Percentiles rank a stretch among this genome's conserved stretches.
phyloP scores from a whole-genome alignment of 495 filamentous ascomycete species.

The Elasticomyces elasticus region DNA sequence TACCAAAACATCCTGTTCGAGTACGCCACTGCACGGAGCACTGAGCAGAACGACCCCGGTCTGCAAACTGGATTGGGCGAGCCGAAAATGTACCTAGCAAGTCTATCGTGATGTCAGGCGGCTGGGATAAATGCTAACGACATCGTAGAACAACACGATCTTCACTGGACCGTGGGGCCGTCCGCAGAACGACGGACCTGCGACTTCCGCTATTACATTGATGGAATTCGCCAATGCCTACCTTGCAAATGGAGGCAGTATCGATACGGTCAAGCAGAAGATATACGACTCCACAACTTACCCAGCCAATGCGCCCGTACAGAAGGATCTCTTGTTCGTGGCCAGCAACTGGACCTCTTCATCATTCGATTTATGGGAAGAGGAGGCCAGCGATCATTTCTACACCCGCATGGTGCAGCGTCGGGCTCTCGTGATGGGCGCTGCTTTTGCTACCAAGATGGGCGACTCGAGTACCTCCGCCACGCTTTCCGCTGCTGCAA shows the following conservation, averaged over 20 bases:
- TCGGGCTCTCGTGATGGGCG: slow-evolving; percentile 20
- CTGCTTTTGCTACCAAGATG: slow-evolving; percentile 18
- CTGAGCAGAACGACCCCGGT: slow-evolving; percentile 22
- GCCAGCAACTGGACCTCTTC: slow-evolving; percentile 22
- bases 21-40: slow-evolving; percentile 19
- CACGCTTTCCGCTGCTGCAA: slow-evolving; percentile 15
- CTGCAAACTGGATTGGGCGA: slow-evolving; percentile 22
- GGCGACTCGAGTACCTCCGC: slow-evolving; percentile 17
- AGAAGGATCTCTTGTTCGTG: slow-evolving; percentile 25
- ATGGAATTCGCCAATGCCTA: slow-evolving; percentile 25
- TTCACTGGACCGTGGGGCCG: slow-evolving; percentile 24
- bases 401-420: slow-evolving; percentile 27
- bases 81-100: slow-evolving; percentile 25
- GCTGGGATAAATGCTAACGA: too few species aligned
- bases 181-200: slow-evolving; percentile 26
- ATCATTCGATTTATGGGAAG: slow-evolving; percentile 26
- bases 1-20: slow-evolving; percentile 22
- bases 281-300: slow-evolving; percentile 21
- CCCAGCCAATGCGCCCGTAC: slow-evolving; percentile 16
- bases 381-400: slow-evolving; percentile 23
- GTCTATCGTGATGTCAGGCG: too few species aligned
- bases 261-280: slow-evolving; percentile 17
- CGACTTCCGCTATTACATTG: slow-evolving; percentile 22
- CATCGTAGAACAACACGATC: slow-evolving; percentile 23
- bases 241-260: slow-evolving; percentile 18